Evolutionary conservation across 352 stramenopile genomes (phyloP).

Genomic region (Pseudoperonospora humuli): DNA sequence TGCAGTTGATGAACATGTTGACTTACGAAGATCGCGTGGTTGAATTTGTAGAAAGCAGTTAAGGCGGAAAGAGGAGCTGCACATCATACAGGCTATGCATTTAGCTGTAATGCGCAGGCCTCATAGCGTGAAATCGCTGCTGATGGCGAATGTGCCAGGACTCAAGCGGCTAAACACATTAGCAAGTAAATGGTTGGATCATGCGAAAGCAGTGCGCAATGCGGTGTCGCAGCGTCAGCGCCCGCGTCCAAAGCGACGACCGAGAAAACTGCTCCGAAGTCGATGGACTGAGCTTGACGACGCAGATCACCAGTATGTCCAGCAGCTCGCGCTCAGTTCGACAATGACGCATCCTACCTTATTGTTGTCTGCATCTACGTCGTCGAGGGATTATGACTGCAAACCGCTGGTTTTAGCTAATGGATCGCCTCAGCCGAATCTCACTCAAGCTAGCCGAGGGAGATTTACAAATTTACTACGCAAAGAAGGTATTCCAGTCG

Average conservation of each 20-base stretch:
- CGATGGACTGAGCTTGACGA: constrained; percentile 40
- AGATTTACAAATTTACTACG: constrained; percentile 40
- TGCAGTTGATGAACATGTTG: not conserved
- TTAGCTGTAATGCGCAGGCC: constrained; percentile 30
- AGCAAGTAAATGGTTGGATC: constrained; percentile 26
- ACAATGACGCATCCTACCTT: constrained; percentile 9
- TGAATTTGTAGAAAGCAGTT: constrained; percentile 18
- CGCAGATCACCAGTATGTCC: constrained; percentile 39
- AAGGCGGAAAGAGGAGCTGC: constrained; percentile 36
- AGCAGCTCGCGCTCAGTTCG: constrained; percentile 22
- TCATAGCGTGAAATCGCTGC: constrained; percentile 30
- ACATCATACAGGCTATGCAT: constrained; percentile 39
- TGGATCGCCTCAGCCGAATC: constrained; percentile 17
- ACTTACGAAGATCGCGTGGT: not conserved
- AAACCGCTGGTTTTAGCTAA: constrained; percentile 8
- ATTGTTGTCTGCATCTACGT: constrained; percentile 2
- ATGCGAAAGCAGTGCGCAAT: constrained; percentile 12
- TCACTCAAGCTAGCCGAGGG: constrained; percentile 32
- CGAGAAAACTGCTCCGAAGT: constrained; percentile 13
- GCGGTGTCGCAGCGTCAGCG: constrained; percentile 11
- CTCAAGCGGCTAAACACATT: constrained; percentile 28
- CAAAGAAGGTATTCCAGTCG: constrained; percentile 36
- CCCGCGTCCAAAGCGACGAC: constrained; percentile 15
- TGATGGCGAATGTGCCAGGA: constrained; percentile 31
- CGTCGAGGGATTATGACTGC: not conserved